Evolutionary conservation across 495 filamentous ascomycete species (phyloP), one percentile per base, ranked within the genome.

Genomic region (Hypoxylon crocopeplum): DNA sequence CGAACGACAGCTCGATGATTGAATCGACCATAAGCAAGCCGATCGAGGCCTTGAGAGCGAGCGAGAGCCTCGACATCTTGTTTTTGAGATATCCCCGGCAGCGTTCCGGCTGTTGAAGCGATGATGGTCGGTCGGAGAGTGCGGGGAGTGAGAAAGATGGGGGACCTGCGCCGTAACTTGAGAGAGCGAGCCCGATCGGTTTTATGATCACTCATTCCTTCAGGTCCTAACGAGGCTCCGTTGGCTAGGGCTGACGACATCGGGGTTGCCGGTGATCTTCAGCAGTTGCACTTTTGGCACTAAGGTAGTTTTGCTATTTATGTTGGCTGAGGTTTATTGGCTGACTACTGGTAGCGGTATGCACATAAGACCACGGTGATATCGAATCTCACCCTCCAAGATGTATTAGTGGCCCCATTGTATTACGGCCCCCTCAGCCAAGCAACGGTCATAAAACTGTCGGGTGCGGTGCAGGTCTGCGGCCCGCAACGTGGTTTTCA

Each of bases 1-100:
- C 73, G 32, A 84, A 69, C 12, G 68, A 65, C 24, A 80, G 37
- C 48, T 76, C 73, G 59, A 82, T 74, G 58, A 73, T 68, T 2
- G 69, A 72, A 44, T 80, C 77, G 22, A 77, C 65, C 59, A 70
- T 67, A 22, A 80, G 69, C 12, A 78, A 40, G 27, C 67, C 64
- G 32, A 78, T 38, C 33, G 73, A 66, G 50, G 62, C 46, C 41
- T 62, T 57, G 34, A 72, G 63, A 8, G 60, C 54, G 22, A 64
- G 29, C 8, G 56, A 55, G 20, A 57, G 21, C 21, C 27, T 41
- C 36, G 54, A 58, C 60, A 64, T 64, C 10, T 50, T 58, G n/a
- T n/a, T n/a, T n/a, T n/a, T n/a, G n/a, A n/a, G n/a, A n/a, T n/a
- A n/a, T n/a, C 17, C 19, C 32, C n/a, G 1, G n/a, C 6, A 17